phyloP scores from a whole-genome alignment of 306 rosid genomes.

The Inga oerstediana region DNA sequence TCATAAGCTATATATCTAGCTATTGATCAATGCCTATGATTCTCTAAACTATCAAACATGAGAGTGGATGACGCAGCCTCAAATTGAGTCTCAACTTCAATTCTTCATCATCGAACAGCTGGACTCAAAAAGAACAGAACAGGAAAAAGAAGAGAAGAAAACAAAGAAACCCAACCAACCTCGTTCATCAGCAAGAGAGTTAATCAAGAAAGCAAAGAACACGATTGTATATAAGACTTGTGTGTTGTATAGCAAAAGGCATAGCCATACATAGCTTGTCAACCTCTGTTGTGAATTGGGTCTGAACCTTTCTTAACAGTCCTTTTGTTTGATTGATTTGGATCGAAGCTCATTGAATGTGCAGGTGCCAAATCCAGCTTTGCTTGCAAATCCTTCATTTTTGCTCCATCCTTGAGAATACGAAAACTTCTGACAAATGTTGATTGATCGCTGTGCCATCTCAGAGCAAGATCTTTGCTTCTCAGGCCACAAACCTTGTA shows the following conservation, averaged over 20 bases:
- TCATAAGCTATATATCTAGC: constrained; percentile 48
- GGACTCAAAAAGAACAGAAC: constrained; percentile 25
- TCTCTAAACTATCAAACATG: constrained; percentile 41
- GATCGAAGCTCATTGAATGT: constrained; percentile 63
- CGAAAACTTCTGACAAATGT: constrained; percentile 50
- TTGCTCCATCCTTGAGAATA: constrained; percentile 50
- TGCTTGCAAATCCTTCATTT: constrained; percentile 51
- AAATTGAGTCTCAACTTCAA: constrained; percentile 44
- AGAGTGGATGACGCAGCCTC: constrained; percentile 35
- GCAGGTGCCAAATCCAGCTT: constrained; percentile 69
- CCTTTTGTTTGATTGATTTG: constrained; percentile 76
- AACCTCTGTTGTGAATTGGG: constrained; percentile 92
- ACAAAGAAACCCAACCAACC: constrained; percentile 49
- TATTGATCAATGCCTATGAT: constrained; percentile 51
- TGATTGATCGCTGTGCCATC: constrained; percentile 48
- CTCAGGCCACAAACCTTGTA: constrained; percentile 53
- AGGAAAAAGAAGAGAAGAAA: constrained; percentile 25
- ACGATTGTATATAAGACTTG: not conserved
- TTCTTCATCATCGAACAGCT: constrained; percentile 50
- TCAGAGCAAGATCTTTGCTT: constrained; percentile 56
- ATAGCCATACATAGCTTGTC: constrained; percentile 21
- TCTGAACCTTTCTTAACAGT: constrained; percentile 77
- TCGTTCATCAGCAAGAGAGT: constrained; percentile 17
- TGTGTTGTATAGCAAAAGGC: not conserved
- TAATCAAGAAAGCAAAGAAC: constrained; percentile 27